Conservation (phyloP, 2,329 filamentous ascomycete genomes). For the Teratosphaeria epicoccoides region DNA sequence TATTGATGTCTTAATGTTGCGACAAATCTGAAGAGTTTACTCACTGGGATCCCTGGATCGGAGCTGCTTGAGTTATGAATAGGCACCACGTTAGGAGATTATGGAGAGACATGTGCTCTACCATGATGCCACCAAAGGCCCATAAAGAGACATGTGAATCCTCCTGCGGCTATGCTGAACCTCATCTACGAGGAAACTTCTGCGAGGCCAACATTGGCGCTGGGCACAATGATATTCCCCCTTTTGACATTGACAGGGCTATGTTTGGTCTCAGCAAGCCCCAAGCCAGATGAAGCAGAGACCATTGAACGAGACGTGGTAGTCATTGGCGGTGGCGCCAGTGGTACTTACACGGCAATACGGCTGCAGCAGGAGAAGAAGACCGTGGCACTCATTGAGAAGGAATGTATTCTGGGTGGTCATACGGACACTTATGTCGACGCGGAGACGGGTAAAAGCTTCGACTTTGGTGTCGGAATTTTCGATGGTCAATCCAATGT, state of each 20-base stretch:
- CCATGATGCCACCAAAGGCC: too few relatives aligned
- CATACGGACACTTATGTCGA: slow-evolving; percentile 40
- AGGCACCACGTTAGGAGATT: too few relatives aligned
- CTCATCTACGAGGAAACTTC: neutral
- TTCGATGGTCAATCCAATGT: slow-evolving; percentile 29
- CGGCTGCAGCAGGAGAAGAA: slow-evolving; percentile 29
- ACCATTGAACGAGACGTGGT: slow-evolving; percentile 18
- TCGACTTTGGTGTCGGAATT: slow-evolving; percentile 31
- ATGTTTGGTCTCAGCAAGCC: neutral
- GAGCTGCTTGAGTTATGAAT: too few relatives aligned
- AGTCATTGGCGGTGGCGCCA: slow-evolving; percentile 35
- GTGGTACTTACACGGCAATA: slow-evolving; percentile 33
- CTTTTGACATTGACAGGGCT: neutral
- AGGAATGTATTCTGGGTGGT: slow-evolving; percentile 33
- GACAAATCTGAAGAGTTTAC: too few relatives aligned
- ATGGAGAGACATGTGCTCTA: too few relatives aligned
- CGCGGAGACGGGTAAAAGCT: slow-evolving; percentile 21
- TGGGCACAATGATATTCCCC: neutral
- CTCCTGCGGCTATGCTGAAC: too few relatives aligned
- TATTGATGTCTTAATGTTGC: too few relatives aligned
- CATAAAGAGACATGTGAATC: too few relatives aligned
- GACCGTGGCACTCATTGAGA: slow-evolving; percentile 32
- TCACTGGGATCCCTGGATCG: too few relatives aligned
- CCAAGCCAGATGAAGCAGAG: neutral
- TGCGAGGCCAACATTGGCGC: neutral